Evolutionary conservation across 2,329 filamentous ascomycete genomes (phyloP).

Genomic region (Coniochaeta sp.): DNA sequence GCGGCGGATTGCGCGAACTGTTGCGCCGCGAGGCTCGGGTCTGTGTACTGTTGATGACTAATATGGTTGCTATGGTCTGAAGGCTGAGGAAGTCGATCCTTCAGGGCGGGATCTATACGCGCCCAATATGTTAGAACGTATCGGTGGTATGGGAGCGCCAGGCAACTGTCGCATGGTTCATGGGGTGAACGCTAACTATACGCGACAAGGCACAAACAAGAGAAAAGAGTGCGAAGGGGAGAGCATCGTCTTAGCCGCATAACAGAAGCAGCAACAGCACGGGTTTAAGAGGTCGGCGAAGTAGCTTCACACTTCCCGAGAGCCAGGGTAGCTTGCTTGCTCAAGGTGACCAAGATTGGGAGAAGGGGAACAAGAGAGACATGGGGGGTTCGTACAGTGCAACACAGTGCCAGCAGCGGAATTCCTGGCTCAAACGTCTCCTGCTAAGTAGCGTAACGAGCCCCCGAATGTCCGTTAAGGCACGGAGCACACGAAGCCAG

Average conservation of each 20-base stretch:
- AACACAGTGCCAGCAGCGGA: neutral
- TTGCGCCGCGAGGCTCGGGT: constrained; percentile 3
- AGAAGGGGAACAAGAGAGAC: neutral
- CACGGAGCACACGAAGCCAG: neutral
- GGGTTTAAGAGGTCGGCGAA: neutral
- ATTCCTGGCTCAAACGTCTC: neutral
- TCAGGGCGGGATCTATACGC: neutral
- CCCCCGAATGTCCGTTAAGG: neutral
- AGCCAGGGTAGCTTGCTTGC: neutral
- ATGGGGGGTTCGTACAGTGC: neutral
- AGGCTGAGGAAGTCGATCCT: constrained; percentile 2
- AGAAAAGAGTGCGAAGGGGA: neutral
- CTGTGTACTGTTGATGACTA: constrained; percentile 3
- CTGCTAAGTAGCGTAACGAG: neutral
- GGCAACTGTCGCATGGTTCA: neutral
- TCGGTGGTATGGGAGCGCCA: neutral
- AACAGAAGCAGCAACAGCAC: neutral
- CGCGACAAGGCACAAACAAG: neutral
- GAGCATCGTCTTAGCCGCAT: neutral
- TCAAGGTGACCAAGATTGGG: neutral
- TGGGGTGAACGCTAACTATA: neutral
- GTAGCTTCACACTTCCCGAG: neutral
- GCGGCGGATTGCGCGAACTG: constrained; percentile 1
- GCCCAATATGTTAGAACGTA: neutral
- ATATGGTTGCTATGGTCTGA: neutral